Percentiles rank a stretch among this genome's conserved stretches.
phyloP scores from a whole-genome alignment of 306 rosid genomes.

The Cucurbita pepo region DNA sequence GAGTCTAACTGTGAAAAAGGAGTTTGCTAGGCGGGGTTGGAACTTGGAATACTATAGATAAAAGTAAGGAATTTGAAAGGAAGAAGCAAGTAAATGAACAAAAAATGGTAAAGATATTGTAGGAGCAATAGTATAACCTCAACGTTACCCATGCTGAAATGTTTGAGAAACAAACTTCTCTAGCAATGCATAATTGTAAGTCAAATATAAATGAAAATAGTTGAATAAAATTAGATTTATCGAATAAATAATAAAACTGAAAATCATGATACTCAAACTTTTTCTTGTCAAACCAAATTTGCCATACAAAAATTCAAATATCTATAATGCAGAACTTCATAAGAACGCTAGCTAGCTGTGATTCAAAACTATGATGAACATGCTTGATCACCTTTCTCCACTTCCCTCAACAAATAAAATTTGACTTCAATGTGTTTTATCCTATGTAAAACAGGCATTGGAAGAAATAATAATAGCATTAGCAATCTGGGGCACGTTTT shows the following conservation, averaged over 20 bases:
- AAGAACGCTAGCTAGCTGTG: neutral
- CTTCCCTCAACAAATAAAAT: no score
- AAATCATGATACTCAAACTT: neutral
- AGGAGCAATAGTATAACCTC: no score
- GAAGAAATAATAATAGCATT: neutral
- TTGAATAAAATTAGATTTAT: neutral
- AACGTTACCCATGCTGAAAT: neutral
- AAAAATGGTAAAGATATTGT: neutral
- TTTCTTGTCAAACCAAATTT: neutral
- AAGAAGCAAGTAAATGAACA: neutral
- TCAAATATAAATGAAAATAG: neutral
- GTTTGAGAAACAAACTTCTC: neutral
- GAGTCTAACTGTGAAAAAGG: neutral
- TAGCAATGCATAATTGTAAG: neutral
- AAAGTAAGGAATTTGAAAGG: neutral
- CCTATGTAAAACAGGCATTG: no score
- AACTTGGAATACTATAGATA: neutral
- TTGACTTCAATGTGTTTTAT: no score
- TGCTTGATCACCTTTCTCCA: neutral
- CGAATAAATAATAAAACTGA: neutral
- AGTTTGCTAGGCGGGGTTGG: neutral
- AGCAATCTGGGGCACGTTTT: neutral
- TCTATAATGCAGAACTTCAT: neutral
- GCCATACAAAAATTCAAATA: neutral
- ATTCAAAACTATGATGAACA: no score